Percentiles rank a stretch among this genome's conserved stretches.
Evolutionary conservation across 2,329 filamentous ascomycete genomes (phyloP).

Genomic region (Chrysosporium keratinophilum): DNA sequence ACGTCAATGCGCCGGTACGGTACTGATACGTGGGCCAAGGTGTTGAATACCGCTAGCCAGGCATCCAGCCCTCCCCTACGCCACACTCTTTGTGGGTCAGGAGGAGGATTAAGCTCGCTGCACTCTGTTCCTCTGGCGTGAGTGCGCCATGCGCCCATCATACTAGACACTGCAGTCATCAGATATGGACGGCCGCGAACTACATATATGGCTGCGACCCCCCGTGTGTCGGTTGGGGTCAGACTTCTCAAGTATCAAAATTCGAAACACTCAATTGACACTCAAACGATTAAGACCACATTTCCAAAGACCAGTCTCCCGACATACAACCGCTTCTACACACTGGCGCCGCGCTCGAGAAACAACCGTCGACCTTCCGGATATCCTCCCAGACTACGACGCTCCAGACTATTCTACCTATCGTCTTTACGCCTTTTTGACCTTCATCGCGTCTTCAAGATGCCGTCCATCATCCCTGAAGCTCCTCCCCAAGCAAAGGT

Average conservation of each 20-base stretch:
- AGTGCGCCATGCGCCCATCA: not conserved
- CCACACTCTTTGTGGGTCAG: not conserved
- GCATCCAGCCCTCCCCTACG: conserved; percentile 5
- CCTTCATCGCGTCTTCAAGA: conserved; percentile 37
- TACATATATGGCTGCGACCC: conserved; percentile 5
- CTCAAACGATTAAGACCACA: too few relatives aligned
- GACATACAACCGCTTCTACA: not conserved
- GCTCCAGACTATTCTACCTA: not conserved
- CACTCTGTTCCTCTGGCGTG: not conserved
- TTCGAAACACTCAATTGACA: not conserved
- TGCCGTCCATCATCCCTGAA: conserved; percentile 17
- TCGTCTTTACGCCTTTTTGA: not conserved
- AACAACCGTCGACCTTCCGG: not conserved
- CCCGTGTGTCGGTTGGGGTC: not conserved
- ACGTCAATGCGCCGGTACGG: not conserved
- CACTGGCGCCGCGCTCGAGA: not conserved
- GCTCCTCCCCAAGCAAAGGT: conserved; percentile 15
- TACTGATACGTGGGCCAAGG: not conserved
- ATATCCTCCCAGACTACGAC: not conserved
- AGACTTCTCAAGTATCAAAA: not conserved
- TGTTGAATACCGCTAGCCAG: conserved; percentile 1
- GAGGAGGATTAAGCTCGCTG: not conserved
- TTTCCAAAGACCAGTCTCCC: too few relatives aligned
- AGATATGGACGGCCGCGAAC: not conserved
- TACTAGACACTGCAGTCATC: not conserved